Evolutionary conservation across 2,329 filamentous ascomycete species (phyloP).

Genomic region (Apiospora arundinis): DNA sequence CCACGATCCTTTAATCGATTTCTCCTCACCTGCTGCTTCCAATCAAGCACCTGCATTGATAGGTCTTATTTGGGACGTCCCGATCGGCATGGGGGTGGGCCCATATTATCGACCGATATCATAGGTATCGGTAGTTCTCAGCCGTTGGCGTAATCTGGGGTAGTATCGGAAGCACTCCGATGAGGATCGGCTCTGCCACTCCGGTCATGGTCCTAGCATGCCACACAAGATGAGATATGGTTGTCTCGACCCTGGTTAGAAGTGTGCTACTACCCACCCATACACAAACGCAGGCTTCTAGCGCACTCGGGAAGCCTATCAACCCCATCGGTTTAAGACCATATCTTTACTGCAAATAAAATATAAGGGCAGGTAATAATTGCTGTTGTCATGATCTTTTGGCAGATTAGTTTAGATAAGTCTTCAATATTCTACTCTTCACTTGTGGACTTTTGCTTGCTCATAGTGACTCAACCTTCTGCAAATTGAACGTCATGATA

Average conservation of each 20-base stretch:
- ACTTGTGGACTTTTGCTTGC: background rate
- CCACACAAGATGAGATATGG: background rate
- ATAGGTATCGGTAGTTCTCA: background rate
- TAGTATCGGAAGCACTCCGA: background rate
- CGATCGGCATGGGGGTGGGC: background rate
- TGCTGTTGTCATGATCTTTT: too few species aligned
- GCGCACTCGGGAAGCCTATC: background rate
- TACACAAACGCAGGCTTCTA: background rate
- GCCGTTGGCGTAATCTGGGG: constrained; percentile 1
- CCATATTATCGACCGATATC: background rate
- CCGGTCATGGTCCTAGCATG: background rate
- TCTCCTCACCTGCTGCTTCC: background rate
- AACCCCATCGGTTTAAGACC: background rate
- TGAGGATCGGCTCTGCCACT: background rate
- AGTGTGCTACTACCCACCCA: background rate
- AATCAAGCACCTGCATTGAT: background rate
- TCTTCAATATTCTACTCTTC: background rate
- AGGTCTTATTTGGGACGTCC: background rate
- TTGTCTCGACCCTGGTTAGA: background rate
- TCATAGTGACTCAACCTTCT: background rate
- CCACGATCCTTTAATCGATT: background rate
- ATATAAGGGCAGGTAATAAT: too few species aligned
- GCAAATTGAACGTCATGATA: background rate
- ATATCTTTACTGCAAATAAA: background rate
- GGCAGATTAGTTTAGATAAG: background rate